Evolutionary conservation across 139 green algal species (phyloP).

Genomic region (Penium margaritaceum): DNA sequence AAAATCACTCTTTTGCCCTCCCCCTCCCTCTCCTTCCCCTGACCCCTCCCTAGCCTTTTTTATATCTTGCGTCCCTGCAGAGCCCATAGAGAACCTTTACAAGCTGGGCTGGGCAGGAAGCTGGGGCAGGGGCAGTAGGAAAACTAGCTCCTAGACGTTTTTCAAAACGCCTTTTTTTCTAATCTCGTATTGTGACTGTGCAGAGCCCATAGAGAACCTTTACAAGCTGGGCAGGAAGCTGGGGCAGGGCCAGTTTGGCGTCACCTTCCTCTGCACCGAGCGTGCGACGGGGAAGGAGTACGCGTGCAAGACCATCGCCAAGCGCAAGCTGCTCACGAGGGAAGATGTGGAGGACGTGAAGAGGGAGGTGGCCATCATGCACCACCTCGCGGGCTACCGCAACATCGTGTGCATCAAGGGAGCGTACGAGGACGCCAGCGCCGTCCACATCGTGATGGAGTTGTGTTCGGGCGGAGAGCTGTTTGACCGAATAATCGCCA

Average conservation of each 20-base stretch:
- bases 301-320: slow-evolving; percentile 86
- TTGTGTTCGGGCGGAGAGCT: slow-evolving; percentile 88
- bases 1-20: too few relatives aligned
- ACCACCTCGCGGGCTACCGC: slow-evolving; percentile 73
- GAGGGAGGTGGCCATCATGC: slow-evolving; percentile 86
- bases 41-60: too few relatives aligned
- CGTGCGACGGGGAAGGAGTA: slow-evolving; percentile 37
- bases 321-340: slow-evolving; percentile 70
- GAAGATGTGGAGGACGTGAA: slow-evolving; percentile 91
- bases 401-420: slow-evolving; percentile 64
- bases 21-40: too few relatives aligned
- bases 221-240: slow-evolving; percentile 39
- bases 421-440: slow-evolving; percentile 16
- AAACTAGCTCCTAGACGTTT: too few relatives aligned
- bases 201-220: slow-evolving; percentile 14
- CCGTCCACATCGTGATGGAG: slow-evolving; percentile 64
- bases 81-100: slow-evolving; percentile 12
- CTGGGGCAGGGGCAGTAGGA: too few relatives aligned
- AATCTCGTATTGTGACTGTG: slow-evolving; percentile 5
- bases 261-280: slow-evolving; percentile 13
- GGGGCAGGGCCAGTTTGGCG: slow-evolving; percentile 34
- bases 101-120: too few relatives aligned
- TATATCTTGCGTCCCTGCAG: background rate
- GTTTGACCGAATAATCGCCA: slow-evolving; percentile 69
- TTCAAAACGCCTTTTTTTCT: too few relatives aligned